A percentile compares a stretch with the other conserved stretches of the same genome.
Conservation (phyloP, 371 early-diverging fungal genomes). For the Lichtheimia hyalospora region DNA sequence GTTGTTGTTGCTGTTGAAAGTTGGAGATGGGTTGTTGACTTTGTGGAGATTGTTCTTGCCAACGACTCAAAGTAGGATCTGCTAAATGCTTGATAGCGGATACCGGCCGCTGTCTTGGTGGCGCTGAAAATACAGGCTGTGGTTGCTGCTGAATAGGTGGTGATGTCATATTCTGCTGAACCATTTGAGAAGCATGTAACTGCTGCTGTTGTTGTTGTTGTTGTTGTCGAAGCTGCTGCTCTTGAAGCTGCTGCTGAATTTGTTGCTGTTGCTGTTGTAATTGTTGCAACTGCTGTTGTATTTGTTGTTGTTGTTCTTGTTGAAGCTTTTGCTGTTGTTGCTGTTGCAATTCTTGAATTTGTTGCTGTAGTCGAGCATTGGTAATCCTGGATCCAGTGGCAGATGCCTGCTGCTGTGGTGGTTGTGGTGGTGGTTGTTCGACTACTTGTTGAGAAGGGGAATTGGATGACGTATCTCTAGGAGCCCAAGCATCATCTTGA, state of each 20-base stretch:
- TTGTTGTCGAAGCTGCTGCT: constrained; percentile 7
- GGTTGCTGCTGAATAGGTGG: constrained; percentile 5
- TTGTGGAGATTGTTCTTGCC: constrained; percentile 18
- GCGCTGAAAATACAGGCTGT: background rate
- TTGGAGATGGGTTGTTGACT: background rate
- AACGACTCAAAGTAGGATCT: constrained; percentile 34
- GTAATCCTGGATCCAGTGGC: background rate
- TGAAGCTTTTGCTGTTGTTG: constrained; percentile 6
- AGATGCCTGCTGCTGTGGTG: background rate
- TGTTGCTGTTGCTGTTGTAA: constrained; percentile 4
- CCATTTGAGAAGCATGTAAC: background rate
- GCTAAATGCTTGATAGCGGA: constrained; percentile 21
- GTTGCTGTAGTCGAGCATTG: background rate
- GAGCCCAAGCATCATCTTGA: constrained; percentile 58
- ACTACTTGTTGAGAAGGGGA: background rate
- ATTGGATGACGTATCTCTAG: constrained; percentile 16
- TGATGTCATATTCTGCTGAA: constrained; percentile 2
- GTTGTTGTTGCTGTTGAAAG: constrained; percentile 7
- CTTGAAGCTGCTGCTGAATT: background rate
- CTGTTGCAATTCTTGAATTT: background rate
- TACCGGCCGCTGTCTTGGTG: constrained; percentile 29
- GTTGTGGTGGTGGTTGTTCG: background rate
- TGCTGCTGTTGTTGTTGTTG: constrained; percentile 6
- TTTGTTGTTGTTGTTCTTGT: constrained; percentile 8
- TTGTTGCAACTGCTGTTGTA: background rate